phyloP scores from a whole-genome alignment of 1,284 basidiomycete genomes.

The Volvariella volvacea region DNA sequence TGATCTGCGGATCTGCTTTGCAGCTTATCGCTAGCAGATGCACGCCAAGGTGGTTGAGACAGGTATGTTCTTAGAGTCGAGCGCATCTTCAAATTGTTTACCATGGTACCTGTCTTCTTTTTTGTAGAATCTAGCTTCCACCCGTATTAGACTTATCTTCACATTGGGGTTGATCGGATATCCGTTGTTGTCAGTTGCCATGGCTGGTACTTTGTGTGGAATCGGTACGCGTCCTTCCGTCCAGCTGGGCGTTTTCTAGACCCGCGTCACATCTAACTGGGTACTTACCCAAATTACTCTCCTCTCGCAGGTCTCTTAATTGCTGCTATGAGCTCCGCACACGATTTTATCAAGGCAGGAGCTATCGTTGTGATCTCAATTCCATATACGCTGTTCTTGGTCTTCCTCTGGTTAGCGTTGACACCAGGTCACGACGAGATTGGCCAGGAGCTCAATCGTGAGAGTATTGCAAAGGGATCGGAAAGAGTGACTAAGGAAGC shows the following conservation, averaged over 20 bases:
- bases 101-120: no score
- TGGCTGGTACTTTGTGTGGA: background rate
- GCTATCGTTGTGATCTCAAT: background rate
- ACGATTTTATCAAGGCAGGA: background rate
- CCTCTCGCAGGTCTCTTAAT: background rate
- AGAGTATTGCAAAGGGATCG: no score
- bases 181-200: background rate
- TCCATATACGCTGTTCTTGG: background rate
- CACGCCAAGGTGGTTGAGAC: background rate
- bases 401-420: background rate
- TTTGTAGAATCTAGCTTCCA: background rate
- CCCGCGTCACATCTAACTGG: no score
- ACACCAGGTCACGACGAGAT: background rate
- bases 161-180: background rate
- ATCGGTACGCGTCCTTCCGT: background rate
- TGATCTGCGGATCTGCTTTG: background rate
- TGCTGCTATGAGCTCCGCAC: background rate
- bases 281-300: background rate
- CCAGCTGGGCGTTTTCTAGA: background rate
- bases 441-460: no score
- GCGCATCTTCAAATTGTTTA: no score
- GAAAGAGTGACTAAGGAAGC: no score
- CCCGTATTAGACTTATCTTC: background rate
- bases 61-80: background rate
- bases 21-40: constrained; percentile 1